Evolutionary conservation across 1,139 yeast species (phyloP).

Genomic region (Kurtzmaniella quercitrusa): DNA sequence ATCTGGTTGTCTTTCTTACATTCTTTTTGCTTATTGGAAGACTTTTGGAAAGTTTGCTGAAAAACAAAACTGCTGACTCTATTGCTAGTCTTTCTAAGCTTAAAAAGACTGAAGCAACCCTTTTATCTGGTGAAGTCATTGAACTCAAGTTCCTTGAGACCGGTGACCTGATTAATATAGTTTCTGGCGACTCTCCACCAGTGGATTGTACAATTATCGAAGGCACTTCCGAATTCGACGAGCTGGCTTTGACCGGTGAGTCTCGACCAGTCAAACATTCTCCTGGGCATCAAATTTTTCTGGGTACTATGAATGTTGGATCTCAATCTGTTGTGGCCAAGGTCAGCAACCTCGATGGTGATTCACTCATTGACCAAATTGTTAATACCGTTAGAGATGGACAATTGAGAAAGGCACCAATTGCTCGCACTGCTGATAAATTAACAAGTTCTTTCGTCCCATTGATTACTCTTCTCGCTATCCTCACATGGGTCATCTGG

Average conservation of each 20-base stretch:
- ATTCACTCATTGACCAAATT: slow-evolving; percentile 66
- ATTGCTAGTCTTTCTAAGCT: slow-evolving; percentile 50
- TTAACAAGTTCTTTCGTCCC: slow-evolving; percentile 76
- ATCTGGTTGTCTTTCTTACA: slow-evolving; percentile 72
- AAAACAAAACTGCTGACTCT: slow-evolving; percentile 64
- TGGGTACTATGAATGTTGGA: slow-evolving; percentile 71
- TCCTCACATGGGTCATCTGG: slow-evolving; percentile 69
- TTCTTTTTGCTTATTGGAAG: slow-evolving; percentile 70
- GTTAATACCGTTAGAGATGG: slow-evolving; percentile 71
- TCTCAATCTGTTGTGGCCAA: slow-evolving; percentile 50
- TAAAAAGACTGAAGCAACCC: slow-evolving; percentile 47
- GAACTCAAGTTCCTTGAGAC: slow-evolving; percentile 55
- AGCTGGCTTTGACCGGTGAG: slow-evolving; percentile 78
- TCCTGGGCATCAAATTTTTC: slow-evolving; percentile 61
- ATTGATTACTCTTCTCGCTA: slow-evolving; percentile 54
- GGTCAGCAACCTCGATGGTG: slow-evolving; percentile 59
- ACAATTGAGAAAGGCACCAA: slow-evolving; percentile 69
- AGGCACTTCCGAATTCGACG: slow-evolving; percentile 63
- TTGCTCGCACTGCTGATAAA: slow-evolving; percentile 68
- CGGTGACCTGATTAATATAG: slow-evolving; percentile 56
- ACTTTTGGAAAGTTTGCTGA: slow-evolving; percentile 61
- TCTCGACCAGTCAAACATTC: slow-evolving; percentile 45
- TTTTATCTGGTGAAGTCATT: slow-evolving; percentile 33
- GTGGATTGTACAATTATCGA: slow-evolving; percentile 62
- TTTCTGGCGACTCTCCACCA: slow-evolving; percentile 71